A percentile compares a stretch with the other conserved stretches of the same genome.
phyloP scores from a whole-genome alignment of 2,329 filamentous ascomycete genomes.

The Botrytis aclada region DNA sequence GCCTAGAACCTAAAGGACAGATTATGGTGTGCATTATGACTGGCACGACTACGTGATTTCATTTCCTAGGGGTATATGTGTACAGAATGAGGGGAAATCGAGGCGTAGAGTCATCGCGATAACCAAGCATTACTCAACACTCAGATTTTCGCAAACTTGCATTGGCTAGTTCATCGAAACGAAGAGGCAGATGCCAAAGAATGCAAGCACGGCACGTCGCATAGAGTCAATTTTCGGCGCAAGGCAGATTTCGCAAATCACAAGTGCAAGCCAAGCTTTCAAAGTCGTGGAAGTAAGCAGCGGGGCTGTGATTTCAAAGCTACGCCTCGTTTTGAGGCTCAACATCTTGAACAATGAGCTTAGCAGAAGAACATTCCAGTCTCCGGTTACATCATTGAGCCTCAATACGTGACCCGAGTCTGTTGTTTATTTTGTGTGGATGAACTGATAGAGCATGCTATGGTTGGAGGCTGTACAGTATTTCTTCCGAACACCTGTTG shows the following conservation, averaged over 20 bases:
- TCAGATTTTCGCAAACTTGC: not conserved
- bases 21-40: slow-evolving; percentile 8
- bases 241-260: not conserved
- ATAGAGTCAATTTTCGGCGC: not conserved
- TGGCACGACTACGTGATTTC: not conserved
- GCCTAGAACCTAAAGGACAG: slow-evolving; percentile 9
- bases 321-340: slow-evolving; percentile 9
- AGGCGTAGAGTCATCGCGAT: slow-evolving; percentile 16
- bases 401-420: not conserved
- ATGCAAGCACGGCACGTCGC: slow-evolving; percentile 1
- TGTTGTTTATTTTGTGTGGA: not conserved
- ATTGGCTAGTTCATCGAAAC: not conserved
- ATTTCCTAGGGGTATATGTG: not conserved
- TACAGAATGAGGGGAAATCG: slow-evolving; percentile 1
- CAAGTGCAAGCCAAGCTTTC: not conserved
- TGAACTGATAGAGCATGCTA: not conserved
- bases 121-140: slow-evolving; percentile 1
- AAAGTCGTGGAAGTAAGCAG: not conserved
- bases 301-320: not conserved
- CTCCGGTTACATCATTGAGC: not conserved
- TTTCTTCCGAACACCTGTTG: not conserved
- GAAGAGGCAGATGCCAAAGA: not conserved
- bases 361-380: not conserved
- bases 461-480: not conserved
- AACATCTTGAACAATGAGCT: not conserved